These are phyloP conservation scores for Zasmidium angulare DNA, from an alignment of 2,329 filamentous ascomycete species.

Conservation along the genomic window DNA sequence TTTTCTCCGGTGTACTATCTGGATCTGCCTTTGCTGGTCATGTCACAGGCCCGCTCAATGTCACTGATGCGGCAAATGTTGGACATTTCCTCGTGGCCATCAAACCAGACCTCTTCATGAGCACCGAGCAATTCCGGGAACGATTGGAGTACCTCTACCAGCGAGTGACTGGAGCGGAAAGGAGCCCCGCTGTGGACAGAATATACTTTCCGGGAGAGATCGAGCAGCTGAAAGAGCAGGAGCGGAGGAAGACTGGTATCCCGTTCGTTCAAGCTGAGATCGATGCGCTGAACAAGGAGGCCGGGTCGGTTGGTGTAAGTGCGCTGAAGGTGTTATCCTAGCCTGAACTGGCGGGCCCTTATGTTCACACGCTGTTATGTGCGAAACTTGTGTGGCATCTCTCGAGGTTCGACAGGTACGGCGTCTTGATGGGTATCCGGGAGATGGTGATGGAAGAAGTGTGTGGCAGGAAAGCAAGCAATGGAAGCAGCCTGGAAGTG, in stretches of 20 bases:
- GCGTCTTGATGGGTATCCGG: too few relatives aligned
- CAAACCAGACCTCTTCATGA: slow-evolving; percentile 39
- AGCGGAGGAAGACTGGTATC: slow-evolving; percentile 46
- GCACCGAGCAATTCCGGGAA: slow-evolving; percentile 33
- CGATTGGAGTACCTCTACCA: slow-evolving; percentile 60
- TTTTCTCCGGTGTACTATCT: slow-evolving; percentile 77
- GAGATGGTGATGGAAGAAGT: too few relatives aligned
- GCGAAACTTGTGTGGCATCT: too few relatives aligned
- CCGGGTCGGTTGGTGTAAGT: slow-evolving; percentile 22
- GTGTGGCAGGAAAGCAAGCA: too few relatives aligned
- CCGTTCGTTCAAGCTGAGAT: slow-evolving; percentile 52
- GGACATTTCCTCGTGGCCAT: slow-evolving; percentile 39
- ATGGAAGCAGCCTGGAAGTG: too few relatives aligned
- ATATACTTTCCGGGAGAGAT: slow-evolving; percentile 61
- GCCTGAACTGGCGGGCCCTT: too few relatives aligned
- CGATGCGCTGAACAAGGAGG: slow-evolving; percentile 51
- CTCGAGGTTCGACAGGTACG: too few relatives aligned
- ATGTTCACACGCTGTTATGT: too few relatives aligned
- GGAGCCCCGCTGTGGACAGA: slow-evolving; percentile 53
- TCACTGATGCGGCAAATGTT: slow-evolving; percentile 53
- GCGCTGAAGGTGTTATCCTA: not conserved
- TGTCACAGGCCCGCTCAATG: slow-evolving; percentile 69
- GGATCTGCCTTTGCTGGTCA: slow-evolving; percentile 76
- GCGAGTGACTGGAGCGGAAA: slow-evolving; percentile 54
- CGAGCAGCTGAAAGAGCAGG: slow-evolving; percentile 51